These are phyloP conservation scores for Coelastrella sp. DNA, from an alignment of 139 green algal species.

Conservation along the genomic window DNA sequence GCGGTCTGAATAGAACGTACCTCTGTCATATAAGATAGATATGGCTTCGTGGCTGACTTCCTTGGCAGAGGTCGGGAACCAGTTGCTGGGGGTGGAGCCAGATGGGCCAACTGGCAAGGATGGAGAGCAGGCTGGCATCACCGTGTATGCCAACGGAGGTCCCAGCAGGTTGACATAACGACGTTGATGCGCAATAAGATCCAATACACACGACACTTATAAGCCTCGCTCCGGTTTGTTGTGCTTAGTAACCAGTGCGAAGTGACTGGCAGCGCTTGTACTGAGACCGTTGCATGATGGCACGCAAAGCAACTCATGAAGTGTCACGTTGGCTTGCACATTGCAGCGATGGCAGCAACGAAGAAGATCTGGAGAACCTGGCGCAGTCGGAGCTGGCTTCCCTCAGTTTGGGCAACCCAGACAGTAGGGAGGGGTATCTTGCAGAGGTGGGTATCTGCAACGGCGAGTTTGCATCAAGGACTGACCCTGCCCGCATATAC, in stretches of 20 bases:
- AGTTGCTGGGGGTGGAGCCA: not conserved
- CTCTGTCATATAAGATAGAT: not conserved
- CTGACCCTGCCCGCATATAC: too few relatives aligned
- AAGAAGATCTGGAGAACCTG: conserved; percentile 18
- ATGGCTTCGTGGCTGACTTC: conserved; percentile 21
- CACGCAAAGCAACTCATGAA: too few relatives aligned
- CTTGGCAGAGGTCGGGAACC: conserved; percentile 13
- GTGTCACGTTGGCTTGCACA: too few relatives aligned
- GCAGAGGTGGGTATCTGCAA: conserved; percentile 5
- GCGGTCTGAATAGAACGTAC: not conserved
- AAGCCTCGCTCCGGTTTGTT: not conserved
- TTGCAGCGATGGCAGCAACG: conserved; percentile 35
- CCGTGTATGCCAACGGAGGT: conserved; percentile 11
- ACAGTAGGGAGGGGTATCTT: conserved; percentile 33
- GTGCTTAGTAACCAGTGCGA: not conserved
- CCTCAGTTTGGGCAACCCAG: conserved; percentile 34
- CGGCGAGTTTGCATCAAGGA: too few relatives aligned
- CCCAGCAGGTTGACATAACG: not conserved
- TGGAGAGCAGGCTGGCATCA: not conserved
- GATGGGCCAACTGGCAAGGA: conserved; percentile 7
- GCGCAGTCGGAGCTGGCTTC: conserved; percentile 13
- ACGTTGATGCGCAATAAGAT: not conserved
- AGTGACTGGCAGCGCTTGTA: too few relatives aligned
- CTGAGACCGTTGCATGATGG: too few relatives aligned
- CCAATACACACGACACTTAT: too few relatives aligned